A percentile compares a stretch with the other conserved stretches of the same genome.
phyloP scores from a whole-genome alignment of 176 grass and related monocot genomes.

The Chrysopogon serrulatus region DNA sequence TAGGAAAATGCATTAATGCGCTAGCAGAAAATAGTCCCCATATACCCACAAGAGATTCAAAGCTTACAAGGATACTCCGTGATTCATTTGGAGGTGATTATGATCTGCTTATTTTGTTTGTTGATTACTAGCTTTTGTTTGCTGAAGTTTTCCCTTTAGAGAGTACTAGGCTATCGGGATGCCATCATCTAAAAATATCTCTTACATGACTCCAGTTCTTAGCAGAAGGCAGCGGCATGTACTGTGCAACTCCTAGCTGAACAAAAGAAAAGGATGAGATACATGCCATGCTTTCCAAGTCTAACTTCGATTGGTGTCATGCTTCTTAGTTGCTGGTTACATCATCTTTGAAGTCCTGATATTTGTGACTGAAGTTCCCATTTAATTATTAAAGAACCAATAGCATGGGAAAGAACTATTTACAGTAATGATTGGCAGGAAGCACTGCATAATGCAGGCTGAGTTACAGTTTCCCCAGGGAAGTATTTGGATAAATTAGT shows the following conservation, averaged over 20 bases:
- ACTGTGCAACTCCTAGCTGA: background rate
- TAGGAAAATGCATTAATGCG: conserved; percentile 97
- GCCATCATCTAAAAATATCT: background rate
- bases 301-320: background rate
- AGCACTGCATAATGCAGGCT: background rate
- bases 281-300: conserved; percentile 1
- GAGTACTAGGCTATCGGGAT: background rate
- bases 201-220: background rate
- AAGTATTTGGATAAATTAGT: background rate
- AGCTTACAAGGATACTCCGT: conserved; percentile 92
- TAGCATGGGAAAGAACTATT: background rate
- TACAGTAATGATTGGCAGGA: background rate
- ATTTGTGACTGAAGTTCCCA: background rate
- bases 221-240: background rate
- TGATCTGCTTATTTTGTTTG: conserved; percentile 24
- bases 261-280: background rate
- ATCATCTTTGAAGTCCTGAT: background rate
- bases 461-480: background rate
- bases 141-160: background rate
- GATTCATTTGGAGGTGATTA: conserved; percentile 97
- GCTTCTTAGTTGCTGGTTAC: background rate
- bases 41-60: conserved; percentile 95
- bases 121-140: conserved; percentile 6
- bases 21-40: conserved; percentile 90
- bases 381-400: background rate